These are phyloP conservation scores for Arachis monticola DNA, from an alignment of 331 rosid genomes.

Conservation along the genomic window DNA sequence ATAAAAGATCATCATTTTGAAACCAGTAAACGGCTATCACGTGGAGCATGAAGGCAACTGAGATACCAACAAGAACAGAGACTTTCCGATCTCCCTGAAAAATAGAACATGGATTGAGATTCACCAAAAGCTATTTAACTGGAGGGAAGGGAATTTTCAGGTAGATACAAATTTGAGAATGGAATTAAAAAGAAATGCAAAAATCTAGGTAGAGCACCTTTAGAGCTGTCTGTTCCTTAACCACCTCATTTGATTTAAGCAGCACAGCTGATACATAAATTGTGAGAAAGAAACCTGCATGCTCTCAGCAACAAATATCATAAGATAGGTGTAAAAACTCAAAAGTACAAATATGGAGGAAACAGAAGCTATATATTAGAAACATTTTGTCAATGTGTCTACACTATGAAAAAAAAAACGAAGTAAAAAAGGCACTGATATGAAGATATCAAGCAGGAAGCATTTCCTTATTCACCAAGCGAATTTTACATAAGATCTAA, in stretches of 20 bases:
- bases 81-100: slow-evolving; percentile 83
- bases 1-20: slow-evolving; percentile 67
- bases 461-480: slow-evolving; percentile 12
- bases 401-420: background rate
- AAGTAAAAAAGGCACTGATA: slow-evolving; percentile 1
- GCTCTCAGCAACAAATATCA: slow-evolving; percentile 35
- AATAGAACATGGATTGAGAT: slow-evolving; percentile 40
- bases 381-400: background rate
- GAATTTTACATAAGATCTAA: slow-evolving; percentile 15
- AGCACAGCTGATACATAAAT: slow-evolving; percentile 83
- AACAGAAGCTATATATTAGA: slow-evolving; percentile 22
- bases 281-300: slow-evolving; percentile 80
- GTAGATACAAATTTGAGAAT: background rate
- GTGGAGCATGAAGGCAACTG: slow-evolving; percentile 65
- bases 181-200: slow-evolving; percentile 15
- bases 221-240: slow-evolving; percentile 86
- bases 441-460: slow-evolving; percentile 22
- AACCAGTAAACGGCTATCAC: slow-evolving; percentile 74
- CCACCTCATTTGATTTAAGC: slow-evolving; percentile 83
- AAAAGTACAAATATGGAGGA: slow-evolving; percentile 29
- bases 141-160: too few relatives aligned
- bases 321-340: slow-evolving; percentile 21
- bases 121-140: slow-evolving; percentile 1
- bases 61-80: slow-evolving; percentile 54
- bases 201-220: slow-evolving; percentile 57